Percentiles rank a stretch among this genome's conserved stretches.
Evolutionary conservation across 1,284 basidiomycete species (phyloP).

Genomic region (Amanita bisporigera): DNA sequence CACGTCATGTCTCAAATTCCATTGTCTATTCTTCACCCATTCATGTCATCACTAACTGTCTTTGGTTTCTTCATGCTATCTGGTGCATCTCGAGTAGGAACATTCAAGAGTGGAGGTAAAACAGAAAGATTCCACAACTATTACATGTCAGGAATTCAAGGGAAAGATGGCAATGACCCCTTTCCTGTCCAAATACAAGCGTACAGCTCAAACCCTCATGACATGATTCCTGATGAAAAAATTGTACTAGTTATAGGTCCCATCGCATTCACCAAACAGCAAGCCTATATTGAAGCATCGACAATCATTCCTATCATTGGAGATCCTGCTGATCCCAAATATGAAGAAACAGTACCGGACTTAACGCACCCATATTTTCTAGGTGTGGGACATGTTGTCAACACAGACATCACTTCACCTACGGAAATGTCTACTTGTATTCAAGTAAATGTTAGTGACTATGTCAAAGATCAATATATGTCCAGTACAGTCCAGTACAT

Average conservation of each 20-base stretch:
- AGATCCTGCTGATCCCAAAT: no score
- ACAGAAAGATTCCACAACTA: slow-evolving; percentile 3
- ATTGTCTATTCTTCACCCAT: no score
- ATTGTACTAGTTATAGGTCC: neutral
- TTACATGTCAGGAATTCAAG: neutral
- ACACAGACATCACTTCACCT: no score
- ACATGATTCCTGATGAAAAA: neutral
- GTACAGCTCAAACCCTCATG: neutral
- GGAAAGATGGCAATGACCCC: neutral
- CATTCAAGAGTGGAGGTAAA: no score
- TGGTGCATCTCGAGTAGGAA: neutral
- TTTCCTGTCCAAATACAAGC: neutral
- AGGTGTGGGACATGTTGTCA: no score
- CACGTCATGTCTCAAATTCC: neutral
- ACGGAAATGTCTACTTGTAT: no score
- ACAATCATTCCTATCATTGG: neutral
- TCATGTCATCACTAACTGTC: neutral
- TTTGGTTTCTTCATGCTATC: neutral
- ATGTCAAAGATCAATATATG: neutral
- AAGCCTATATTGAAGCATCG: neutral
- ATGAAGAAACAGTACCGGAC: no score
- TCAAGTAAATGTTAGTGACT: neutral
- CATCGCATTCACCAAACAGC: slow-evolving; percentile 1
- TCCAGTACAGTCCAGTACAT: neutral
- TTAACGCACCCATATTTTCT: no score